Percentiles rank a stretch among this genome's conserved stretches.
These are phyloP conservation scores for Wickerhamiella azyma DNA, from an alignment of 805 yeast species.

Conservation along the genomic window DNA sequence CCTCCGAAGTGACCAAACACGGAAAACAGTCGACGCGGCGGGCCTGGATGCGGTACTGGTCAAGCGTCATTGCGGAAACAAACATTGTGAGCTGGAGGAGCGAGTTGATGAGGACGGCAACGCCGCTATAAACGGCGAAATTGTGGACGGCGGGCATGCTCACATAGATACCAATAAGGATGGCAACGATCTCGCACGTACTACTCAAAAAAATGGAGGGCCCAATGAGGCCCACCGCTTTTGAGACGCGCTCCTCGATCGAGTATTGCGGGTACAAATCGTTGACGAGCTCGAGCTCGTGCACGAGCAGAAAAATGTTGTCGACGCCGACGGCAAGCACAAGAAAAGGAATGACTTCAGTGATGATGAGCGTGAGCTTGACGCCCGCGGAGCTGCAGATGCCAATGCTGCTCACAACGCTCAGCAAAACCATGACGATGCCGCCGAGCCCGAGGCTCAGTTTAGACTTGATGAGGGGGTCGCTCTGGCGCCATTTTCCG, in stretches of 20 bases:
- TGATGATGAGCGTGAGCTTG: conserved; percentile 80
- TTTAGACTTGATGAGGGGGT: conserved; percentile 37
- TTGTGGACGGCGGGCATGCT: conserved; percentile 94
- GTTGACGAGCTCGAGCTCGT: conserved; percentile 52
- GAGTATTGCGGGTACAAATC: conserved; percentile 34
- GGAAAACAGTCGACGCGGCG: conserved; percentile 51
- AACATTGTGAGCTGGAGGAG: conserved; percentile 70
- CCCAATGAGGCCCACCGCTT: conserved; percentile 60
- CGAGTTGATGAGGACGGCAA: conserved; percentile 68
- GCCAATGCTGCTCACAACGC: conserved; percentile 76
- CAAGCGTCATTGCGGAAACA: conserved; percentile 55
- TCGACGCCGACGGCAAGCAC: conserved; percentile 94
- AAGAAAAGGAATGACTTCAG: conserved; percentile 91
- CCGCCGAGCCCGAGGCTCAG: conserved; percentile 75
- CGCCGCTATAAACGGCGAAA: conserved; percentile 83
- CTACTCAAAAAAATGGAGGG: conserved; percentile 78
- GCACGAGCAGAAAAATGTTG: conserved; percentile 74
- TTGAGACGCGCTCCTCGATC: conserved; percentile 45
- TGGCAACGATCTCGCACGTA: conserved; percentile 64
- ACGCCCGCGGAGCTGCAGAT: conserved; percentile 61
- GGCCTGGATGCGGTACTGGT: conserved; percentile 47
- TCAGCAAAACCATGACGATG: conserved; percentile 61
- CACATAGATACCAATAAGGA: conserved; percentile 63
- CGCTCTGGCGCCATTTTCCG: conserved; percentile 31
- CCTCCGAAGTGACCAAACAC: conserved; percentile 28